A percentile compares a stretch with the other conserved stretches of the same genome.
phyloP scores from a whole-genome alignment of 352 stramenopile genomes.

The Globisporangium splendens region DNA sequence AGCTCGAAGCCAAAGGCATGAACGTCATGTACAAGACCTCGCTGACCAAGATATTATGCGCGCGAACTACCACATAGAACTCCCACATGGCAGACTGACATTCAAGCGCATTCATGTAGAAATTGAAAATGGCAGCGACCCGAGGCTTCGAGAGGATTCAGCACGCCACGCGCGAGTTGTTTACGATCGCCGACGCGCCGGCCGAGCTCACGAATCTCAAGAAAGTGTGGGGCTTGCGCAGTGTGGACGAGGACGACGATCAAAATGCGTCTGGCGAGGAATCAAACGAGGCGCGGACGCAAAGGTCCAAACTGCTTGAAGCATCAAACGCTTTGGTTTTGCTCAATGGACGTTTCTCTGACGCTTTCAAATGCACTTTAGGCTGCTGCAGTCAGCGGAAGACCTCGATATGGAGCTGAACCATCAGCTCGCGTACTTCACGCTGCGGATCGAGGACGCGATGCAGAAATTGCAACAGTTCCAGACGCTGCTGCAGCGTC shows the following conservation, averaged over 20 bases:
- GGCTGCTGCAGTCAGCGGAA: constrained; percentile 36
- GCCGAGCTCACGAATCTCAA: constrained; percentile 46
- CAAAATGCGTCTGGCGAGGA: background rate
- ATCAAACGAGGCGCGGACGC: background rate
- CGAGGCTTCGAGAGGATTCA: constrained; percentile 43
- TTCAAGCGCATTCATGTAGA: constrained; percentile 17
- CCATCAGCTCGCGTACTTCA: constrained; percentile 32
- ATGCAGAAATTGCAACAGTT: constrained; percentile 36
- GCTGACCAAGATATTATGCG: constrained; percentile 47
- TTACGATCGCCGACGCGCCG: constrained; percentile 32
- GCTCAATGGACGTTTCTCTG: too few relatives aligned
- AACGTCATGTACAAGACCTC: constrained; percentile 30
- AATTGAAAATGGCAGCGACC: constrained; percentile 33
- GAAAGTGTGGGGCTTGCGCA: constrained; percentile 47
- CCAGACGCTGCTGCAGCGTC: constrained; percentile 28
- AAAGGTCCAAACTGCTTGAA: background rate
- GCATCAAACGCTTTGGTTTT: too few relatives aligned
- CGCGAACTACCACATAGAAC: too few relatives aligned
- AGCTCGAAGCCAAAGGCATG: constrained; percentile 41
- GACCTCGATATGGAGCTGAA: constrained; percentile 41
- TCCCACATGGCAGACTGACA: background rate
- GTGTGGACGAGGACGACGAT: constrained; percentile 1
- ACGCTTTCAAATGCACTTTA: too few relatives aligned
- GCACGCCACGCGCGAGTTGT: constrained; percentile 25
- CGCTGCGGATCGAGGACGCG: constrained; percentile 28